Conservation (phyloP, 441 rosid genomes). For the Adansonia gregorii region DNA sequence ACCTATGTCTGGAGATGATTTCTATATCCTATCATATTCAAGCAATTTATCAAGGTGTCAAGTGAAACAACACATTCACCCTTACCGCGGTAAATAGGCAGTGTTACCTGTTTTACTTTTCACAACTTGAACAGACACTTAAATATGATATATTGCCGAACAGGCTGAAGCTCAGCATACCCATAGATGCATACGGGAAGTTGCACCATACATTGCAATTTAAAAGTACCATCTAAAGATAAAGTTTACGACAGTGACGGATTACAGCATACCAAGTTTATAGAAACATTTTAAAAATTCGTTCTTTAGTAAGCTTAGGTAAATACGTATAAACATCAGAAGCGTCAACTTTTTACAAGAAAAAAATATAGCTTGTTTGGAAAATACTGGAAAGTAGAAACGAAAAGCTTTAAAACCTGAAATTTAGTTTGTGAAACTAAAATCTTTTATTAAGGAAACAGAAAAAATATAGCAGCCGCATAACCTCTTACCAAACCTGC, state of each 20-base stretch:
- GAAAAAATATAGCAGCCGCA: conserved; percentile 35
- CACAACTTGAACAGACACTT: conserved; percentile 40
- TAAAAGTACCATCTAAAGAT: conserved; percentile 29
- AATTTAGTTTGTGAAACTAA: conserved; percentile 9
- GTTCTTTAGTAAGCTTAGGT: neutral
- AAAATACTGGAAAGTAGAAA: conserved; percentile 17
- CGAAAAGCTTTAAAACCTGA: neutral
- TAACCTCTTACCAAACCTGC: conserved; percentile 82
- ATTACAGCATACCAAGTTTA: conserved; percentile 21
- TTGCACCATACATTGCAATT: conserved; percentile 25
- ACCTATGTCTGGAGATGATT: conserved; percentile 19
- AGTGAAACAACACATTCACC: conserved; percentile 28
- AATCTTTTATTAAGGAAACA: conserved; percentile 27
- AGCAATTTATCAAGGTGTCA: conserved; percentile 5
- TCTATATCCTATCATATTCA: conserved; percentile 22
- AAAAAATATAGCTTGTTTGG: neutral
- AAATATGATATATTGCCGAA: conserved; percentile 28
- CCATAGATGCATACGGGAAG: conserved; percentile 27
- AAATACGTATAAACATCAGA: conserved; percentile 3
- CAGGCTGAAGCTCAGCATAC: conserved; percentile 34
- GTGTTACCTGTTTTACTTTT: conserved; percentile 46
- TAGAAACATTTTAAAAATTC: neutral
- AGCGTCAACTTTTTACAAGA: neutral
- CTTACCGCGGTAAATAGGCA: conserved; percentile 42
- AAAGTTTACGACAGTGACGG: neutral